Conservation (phyloP, 1,284 basidiomycete genomes). For the Farysia itapuensis region DNA sequence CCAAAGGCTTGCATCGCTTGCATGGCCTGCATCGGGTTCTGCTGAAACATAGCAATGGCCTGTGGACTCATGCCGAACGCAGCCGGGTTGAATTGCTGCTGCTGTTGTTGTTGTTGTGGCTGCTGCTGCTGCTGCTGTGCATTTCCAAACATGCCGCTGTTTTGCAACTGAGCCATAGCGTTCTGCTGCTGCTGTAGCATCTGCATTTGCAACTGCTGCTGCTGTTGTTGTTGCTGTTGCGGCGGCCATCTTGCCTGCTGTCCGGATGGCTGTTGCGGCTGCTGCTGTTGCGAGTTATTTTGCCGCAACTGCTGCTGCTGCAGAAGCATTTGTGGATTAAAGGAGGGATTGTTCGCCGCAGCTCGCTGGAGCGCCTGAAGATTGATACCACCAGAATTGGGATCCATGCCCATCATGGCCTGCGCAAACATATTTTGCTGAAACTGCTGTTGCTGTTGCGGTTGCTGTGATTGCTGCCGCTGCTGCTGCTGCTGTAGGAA, state of each 20-base stretch:
- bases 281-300: constrained; percentile 8
- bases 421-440: constrained; percentile 28
- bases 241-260: constrained; percentile 4
- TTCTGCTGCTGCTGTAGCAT: constrained; percentile 21
- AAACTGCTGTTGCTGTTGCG: constrained; percentile 23
- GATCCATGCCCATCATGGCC: constrained; percentile 27
- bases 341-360: constrained; percentile 19
- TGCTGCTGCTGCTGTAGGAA: constrained; percentile 29
- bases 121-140: constrained; percentile 10
- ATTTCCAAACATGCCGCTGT: constrained; percentile 27
- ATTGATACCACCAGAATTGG: constrained; percentile 23
- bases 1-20: constrained; percentile 36
- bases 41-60: constrained; percentile 26
- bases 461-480: constrained; percentile 19
- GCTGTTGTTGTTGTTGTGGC: constrained; percentile 13
- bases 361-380: constrained; percentile 32
- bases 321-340: constrained; percentile 36
- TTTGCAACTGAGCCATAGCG: constrained; percentile 23
- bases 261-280: constrained; percentile 8
- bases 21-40: constrained; percentile 39
- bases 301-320: constrained; percentile 34
- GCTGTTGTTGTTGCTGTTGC: constrained; percentile 3
- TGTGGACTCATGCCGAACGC: constrained; percentile 31
- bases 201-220: constrained; percentile 10
- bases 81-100: constrained; percentile 22